Evolutionary conservation across 2,329 filamentous ascomycete genomes (phyloP).

Genomic region (Colletotrichum australisinense): DNA sequence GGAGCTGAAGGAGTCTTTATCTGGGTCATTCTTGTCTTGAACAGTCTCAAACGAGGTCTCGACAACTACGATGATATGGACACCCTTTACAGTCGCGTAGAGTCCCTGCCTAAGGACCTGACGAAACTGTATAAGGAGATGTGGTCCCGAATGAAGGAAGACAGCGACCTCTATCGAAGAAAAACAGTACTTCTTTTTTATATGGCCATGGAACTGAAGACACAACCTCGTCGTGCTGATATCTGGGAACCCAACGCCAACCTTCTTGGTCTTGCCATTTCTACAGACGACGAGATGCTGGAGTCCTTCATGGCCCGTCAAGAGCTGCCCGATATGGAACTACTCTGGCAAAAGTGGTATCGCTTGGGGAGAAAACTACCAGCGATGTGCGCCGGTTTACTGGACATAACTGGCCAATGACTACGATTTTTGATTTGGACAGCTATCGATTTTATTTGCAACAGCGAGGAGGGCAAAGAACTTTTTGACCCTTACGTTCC

Average conservation of each 20-base stretch:
- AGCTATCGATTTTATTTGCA: not conserved
- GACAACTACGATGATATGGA: not conserved
- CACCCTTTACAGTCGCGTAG: not conserved
- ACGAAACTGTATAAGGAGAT: not conserved
- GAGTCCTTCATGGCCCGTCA: not conserved
- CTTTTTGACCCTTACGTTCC: not conserved
- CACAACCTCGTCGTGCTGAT: rapidly evolving
- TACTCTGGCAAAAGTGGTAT: not conserved
- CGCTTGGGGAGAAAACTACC: not conserved
- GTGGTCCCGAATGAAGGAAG: not conserved
- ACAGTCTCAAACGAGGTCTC: not conserved
- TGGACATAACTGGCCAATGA: not conserved
- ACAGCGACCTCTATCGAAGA: not conserved
- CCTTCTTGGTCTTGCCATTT: not conserved
- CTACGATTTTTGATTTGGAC: not conserved
- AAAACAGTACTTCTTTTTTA: not conserved
- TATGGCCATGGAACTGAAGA: not conserved
- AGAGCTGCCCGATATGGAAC: not conserved
- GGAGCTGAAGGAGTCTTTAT: not conserved
- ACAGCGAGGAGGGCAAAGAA: not conserved
- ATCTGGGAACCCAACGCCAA: not conserved
- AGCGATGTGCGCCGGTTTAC: not conserved
- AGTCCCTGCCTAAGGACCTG: not conserved
- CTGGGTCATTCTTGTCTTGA: not conserved
- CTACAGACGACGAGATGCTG: not conserved